A percentile compares a stretch with the other conserved stretches of the same genome.
phyloP scores from a whole-genome alignment of 2,329 filamentous ascomycete genomes.

The Coniochaeta ligniaria region DNA sequence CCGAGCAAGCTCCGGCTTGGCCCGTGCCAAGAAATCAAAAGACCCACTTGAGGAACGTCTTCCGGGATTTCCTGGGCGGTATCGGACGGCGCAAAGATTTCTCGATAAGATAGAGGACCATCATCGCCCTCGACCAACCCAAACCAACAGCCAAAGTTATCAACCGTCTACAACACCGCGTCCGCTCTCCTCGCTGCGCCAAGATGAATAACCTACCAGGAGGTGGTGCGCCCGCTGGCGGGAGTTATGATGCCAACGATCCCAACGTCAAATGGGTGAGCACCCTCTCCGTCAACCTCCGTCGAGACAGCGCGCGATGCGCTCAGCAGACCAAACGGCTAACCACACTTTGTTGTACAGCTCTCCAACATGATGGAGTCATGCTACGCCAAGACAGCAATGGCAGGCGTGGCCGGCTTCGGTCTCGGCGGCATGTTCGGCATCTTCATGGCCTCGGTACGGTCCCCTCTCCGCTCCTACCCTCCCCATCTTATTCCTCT shows the following conservation, averaged over 20 bases:
- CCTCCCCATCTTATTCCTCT: background rate
- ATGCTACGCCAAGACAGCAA: constrained; percentile 78
- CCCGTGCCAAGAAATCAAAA: background rate
- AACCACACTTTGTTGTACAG: constrained; percentile 32
- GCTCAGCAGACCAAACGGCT: background rate
- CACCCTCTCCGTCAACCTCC: background rate
- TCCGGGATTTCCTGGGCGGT: background rate
- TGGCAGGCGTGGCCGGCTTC: constrained; percentile 91
- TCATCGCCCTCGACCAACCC: background rate
- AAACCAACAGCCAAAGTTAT: background rate
- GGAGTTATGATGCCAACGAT: constrained; percentile 33
- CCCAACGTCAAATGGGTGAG: constrained; percentile 39
- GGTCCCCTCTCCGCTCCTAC: constrained; percentile 18
- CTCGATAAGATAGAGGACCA: constrained; percentile 4
- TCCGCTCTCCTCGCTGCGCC: background rate
- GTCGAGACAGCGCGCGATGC: background rate
- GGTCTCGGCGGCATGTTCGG: constrained; percentile 91
- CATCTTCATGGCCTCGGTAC: constrained; percentile 94
- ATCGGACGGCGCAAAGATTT: constrained; percentile 12
- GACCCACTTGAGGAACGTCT: background rate
- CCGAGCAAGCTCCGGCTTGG: background rate
- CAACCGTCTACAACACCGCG: background rate
- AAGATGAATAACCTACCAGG: constrained; percentile 31
- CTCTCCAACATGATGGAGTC: constrained; percentile 86
- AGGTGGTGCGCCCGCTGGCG: constrained; percentile 14